Evolutionary conservation across 768 basidiomycete genomes (phyloP).

Genomic region (Rhizopogon vesiculosus): DNA sequence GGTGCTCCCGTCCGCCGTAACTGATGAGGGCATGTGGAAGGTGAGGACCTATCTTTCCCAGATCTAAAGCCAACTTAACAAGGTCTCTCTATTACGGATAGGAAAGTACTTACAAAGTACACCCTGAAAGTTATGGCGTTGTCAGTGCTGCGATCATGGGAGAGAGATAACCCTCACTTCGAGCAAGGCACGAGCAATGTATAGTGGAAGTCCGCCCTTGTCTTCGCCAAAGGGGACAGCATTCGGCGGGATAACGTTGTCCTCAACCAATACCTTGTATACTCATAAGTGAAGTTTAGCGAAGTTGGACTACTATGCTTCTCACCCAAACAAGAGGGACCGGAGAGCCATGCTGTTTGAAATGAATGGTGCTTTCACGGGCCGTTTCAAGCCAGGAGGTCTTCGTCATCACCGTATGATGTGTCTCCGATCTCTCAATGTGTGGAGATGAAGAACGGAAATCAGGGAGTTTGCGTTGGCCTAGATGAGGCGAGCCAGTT

Average conservation of each 20-base stretch:
- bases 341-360: constrained; percentile 21
- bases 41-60: background rate
- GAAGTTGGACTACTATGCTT: background rate
- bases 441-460: background rate
- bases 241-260: constrained; percentile 28
- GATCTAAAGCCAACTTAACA: background rate
- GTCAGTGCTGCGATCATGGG: background rate
- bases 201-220: constrained; percentile 20
- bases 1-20: constrained; percentile 1
- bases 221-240: constrained; percentile 29
- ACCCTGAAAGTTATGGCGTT: constrained; percentile 8
- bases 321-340: constrained; percentile 30
- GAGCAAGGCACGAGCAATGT: constrained; percentile 27
- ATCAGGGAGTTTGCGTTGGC: background rate
- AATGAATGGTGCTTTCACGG: constrained; percentile 24
- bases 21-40: background rate
- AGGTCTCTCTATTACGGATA: background rate
- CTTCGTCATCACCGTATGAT: constrained; percentile 1
- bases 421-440: background rate
- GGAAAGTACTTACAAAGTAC: constrained; percentile 19
- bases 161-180: constrained; percentile 6
- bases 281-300: background rate
- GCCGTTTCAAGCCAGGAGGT: constrained; percentile 21
- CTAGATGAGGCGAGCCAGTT: background rate
- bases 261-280: constrained; percentile 23